Evolutionary conservation across 352 stramenopile species (phyloP).

Genomic region (Pythium chondricola): DNA sequence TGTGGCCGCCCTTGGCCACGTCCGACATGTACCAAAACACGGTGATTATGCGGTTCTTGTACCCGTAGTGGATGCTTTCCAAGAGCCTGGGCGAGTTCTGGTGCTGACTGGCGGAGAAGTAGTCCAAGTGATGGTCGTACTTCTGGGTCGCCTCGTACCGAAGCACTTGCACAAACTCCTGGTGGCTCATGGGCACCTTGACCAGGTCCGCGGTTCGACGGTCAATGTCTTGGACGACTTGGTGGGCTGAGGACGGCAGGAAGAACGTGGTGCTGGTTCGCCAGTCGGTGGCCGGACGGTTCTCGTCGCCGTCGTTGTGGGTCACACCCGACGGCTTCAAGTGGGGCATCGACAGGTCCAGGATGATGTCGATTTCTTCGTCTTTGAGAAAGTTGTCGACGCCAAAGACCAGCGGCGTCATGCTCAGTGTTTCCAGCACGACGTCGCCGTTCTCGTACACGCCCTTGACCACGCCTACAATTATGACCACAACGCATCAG

Average conservation of each 20-base stretch:
- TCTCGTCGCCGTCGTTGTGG: conserved; percentile 57
- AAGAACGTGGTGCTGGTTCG: conserved; percentile 77
- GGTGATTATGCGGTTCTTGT: conserved; percentile 83
- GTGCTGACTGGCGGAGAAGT: conserved; percentile 44
- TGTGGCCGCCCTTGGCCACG: conserved; percentile 59
- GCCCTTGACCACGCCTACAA: conserved; percentile 14
- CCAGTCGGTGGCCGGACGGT: conserved; percentile 58
- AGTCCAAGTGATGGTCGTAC: conserved; percentile 75
- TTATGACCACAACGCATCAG: background rate
- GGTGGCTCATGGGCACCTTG: conserved; percentile 56
- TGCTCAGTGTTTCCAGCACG: conserved; percentile 27
- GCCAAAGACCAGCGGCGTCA: conserved; percentile 53
- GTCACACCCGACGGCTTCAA: conserved; percentile 55
- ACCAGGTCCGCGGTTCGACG: conserved; percentile 54
- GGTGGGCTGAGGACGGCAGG: conserved; percentile 39
- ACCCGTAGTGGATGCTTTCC: conserved; percentile 50
- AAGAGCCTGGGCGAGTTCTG: conserved; percentile 45
- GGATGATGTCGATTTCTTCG: conserved; percentile 68
- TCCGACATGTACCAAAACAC: conserved; percentile 88
- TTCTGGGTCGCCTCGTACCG: conserved; percentile 74
- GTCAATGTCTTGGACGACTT: conserved; percentile 45
- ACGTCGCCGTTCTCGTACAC: conserved; percentile 24
- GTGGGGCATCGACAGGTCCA: conserved; percentile 61
- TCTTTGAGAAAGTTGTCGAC: conserved; percentile 71
- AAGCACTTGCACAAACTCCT: conserved; percentile 70